A percentile compares a stretch with the other conserved stretches of the same genome.
Evolutionary conservation across 2,329 filamentous ascomycete genomes (phyloP).

Genomic region (Neonectria coccinea): DNA sequence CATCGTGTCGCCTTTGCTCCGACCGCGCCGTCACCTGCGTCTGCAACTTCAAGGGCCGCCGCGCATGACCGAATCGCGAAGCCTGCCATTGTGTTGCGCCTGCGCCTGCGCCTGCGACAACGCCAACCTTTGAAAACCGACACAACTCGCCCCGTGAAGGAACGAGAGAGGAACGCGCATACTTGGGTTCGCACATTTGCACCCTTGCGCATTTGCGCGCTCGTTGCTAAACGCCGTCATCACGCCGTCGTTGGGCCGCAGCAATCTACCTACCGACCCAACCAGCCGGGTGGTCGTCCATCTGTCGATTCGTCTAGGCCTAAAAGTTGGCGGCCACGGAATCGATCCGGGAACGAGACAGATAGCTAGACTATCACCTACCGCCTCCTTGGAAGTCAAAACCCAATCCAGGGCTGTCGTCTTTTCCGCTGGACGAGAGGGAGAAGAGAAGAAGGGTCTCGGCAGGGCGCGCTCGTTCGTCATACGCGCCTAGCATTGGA

Average conservation of each 20-base stretch:
- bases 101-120: not conserved
- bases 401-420: not conserved
- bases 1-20: slow-evolving; percentile 34
- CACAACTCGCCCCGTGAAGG: slow-evolving; percentile 22
- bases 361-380: not conserved
- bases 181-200: not conserved
- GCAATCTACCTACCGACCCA: slow-evolving; percentile 1
- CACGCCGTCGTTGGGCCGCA: slow-evolving; percentile 28
- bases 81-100: slow-evolving; percentile 26
- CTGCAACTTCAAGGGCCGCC: slow-evolving; percentile 28
- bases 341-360: not conserved
- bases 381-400: not conserved
- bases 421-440: not conserved
- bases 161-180: slow-evolving; percentile 16
- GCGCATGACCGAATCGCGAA: slow-evolving; percentile 34
- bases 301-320: not conserved
- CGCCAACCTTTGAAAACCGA: slow-evolving; percentile 14
- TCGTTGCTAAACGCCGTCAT: slow-evolving; percentile 15
- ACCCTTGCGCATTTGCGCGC: not conserved
- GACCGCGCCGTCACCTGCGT: slow-evolving; percentile 32
- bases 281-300: not conserved
- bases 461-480: not conserved
- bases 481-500: not conserved
- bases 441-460: not conserved
- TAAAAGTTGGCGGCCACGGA: slow-evolving; percentile 12